Percentiles rank a stretch among this genome's conserved stretches.
phyloP scores from a whole-genome alignment of 805 yeast species.

The Wickerhamia fluorescens region DNA sequence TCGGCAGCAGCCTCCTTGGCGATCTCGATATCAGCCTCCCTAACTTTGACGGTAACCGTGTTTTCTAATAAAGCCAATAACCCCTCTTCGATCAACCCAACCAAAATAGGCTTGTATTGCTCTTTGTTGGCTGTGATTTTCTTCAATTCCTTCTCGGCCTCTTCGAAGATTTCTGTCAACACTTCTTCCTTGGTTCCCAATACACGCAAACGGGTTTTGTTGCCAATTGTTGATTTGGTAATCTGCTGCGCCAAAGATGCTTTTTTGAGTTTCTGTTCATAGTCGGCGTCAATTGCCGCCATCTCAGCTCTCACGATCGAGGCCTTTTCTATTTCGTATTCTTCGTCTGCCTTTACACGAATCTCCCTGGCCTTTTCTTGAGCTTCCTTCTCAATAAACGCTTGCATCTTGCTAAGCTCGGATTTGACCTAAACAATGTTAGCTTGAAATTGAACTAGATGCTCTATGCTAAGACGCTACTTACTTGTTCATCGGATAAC shows the following conservation, averaged over 20 bases:
- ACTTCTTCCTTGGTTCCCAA: slow-evolving; percentile 77
- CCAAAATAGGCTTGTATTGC: slow-evolving; percentile 62
- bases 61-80: slow-evolving; percentile 69
- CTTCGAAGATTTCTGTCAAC: slow-evolving; percentile 65
- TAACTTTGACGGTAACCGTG: slow-evolving; percentile 55
- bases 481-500: slow-evolving; percentile 26
- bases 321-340: slow-evolving; percentile 96
- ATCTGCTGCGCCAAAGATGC: slow-evolving; percentile 92
- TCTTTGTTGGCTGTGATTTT: slow-evolving; percentile 46
- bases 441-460: background rate
- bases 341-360: slow-evolving; percentile 93
- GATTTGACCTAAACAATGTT: slow-evolving; percentile 66
- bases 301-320: slow-evolving; percentile 89
- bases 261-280: slow-evolving; percentile 81
- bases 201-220: slow-evolving; percentile 89
- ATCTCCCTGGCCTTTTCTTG: slow-evolving; percentile 98
- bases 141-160: slow-evolving; percentile 58
- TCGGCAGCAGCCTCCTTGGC: slow-evolving; percentile 56
- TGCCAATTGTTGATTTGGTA: slow-evolving; percentile 88
- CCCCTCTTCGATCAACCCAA: slow-evolving; percentile 73
- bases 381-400: slow-evolving; percentile 98
- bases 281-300: slow-evolving; percentile 74
- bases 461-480: too few relatives aligned
- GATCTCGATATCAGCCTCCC: slow-evolving; percentile 53
- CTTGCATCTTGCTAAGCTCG: slow-evolving; percentile 96